Conservation (phyloP, 73 alveolate species). For the Halteria grandinella region DNA sequence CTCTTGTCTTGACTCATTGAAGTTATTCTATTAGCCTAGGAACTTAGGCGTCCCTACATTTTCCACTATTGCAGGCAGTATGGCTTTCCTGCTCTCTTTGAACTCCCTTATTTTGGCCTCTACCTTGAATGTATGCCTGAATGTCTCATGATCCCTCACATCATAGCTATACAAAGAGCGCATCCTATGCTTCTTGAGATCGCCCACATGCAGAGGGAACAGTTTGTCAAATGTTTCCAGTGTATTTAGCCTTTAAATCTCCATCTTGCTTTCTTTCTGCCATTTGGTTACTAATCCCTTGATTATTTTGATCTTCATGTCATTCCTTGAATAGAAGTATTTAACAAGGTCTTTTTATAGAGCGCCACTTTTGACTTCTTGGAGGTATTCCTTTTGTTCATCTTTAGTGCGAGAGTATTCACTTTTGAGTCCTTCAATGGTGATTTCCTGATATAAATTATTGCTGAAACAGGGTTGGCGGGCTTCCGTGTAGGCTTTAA, state of each 20-base stretch:
- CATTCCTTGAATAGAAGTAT: neutral
- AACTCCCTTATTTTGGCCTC: slow-evolving; percentile 36
- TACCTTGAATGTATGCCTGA: slow-evolving; percentile 8
- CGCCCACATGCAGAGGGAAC: neutral
- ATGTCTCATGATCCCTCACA: slow-evolving; percentile 20
- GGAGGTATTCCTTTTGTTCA: slow-evolving; percentile 7
- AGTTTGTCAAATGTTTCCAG: slow-evolving; percentile 17
- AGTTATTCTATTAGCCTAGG: no score
- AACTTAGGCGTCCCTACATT: no score
- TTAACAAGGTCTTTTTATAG: neutral
- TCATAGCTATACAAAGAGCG: slow-evolving; percentile 31
- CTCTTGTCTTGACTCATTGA: no score
- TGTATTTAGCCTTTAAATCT: slow-evolving; percentile 8
- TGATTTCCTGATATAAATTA: slow-evolving; percentile 11
- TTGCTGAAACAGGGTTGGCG: no score
- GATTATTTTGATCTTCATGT: neutral
- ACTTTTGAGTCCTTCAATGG: neutral
- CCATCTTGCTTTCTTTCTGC: slow-evolving; percentile 14
- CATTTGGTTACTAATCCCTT: neutral
- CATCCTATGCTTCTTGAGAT: neutral
- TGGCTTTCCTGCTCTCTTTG: no score
- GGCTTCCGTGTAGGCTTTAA: no score
- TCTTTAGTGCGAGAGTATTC: slow-evolving; percentile 22
- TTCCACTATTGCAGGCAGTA: no score
- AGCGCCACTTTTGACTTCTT: neutral